These are phyloP conservation scores for Penicillium sp. DNA, from an alignment of 2,329 filamentous ascomycete genomes.

Conservation along the genomic window DNA sequence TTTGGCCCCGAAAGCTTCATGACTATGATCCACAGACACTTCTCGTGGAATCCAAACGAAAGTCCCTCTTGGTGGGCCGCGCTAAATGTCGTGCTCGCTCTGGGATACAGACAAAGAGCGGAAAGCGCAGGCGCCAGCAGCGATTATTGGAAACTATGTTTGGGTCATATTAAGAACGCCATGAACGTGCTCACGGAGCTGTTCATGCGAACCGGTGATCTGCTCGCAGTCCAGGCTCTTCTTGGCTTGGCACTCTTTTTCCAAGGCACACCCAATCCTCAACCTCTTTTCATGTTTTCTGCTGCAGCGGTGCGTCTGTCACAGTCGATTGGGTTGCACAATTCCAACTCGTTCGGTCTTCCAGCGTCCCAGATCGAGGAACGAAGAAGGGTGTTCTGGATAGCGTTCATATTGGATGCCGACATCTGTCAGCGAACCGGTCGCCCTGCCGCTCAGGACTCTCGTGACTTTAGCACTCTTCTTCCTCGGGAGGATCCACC, in stretches of 20 bases:
- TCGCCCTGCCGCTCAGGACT: slow-evolving; percentile 20
- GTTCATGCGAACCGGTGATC: slow-evolving; percentile 18
- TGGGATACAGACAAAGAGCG: slow-evolving; percentile 19
- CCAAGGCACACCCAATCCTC: slow-evolving; percentile 24
- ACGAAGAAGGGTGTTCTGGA: slow-evolving; percentile 21
- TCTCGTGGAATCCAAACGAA: slow-evolving; percentile 22
- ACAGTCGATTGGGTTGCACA: slow-evolving; percentile 25
- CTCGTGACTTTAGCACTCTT: slow-evolving; percentile 17
- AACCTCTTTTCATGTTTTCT: slow-evolving; percentile 23
- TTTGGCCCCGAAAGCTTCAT: slow-evolving; percentile 11
- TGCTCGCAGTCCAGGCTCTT: slow-evolving; percentile 21
- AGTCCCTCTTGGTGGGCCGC: slow-evolving; percentile 21
- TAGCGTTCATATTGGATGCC: slow-evolving; percentile 26
- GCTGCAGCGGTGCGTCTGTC: slow-evolving; percentile 23
- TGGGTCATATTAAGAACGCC: slow-evolving; percentile 22
- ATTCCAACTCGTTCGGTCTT: slow-evolving; percentile 11
- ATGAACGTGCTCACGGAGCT: slow-evolving; percentile 20
- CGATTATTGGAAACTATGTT: slow-evolving; percentile 17
- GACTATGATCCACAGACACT: slow-evolving; percentile 14
- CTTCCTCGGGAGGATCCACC: slow-evolving; percentile 10
- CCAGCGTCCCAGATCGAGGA: slow-evolving; percentile 15
- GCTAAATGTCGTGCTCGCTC: slow-evolving; percentile 23
- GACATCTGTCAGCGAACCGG: slow-evolving; percentile 23
- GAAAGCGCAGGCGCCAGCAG: slow-evolving; percentile 1
- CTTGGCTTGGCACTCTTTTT: slow-evolving; percentile 24